These are phyloP conservation scores for Xylariaceae sp. DNA, from an alignment of 2,329 filamentous ascomycete genomes.

Conservation along the genomic window DNA sequence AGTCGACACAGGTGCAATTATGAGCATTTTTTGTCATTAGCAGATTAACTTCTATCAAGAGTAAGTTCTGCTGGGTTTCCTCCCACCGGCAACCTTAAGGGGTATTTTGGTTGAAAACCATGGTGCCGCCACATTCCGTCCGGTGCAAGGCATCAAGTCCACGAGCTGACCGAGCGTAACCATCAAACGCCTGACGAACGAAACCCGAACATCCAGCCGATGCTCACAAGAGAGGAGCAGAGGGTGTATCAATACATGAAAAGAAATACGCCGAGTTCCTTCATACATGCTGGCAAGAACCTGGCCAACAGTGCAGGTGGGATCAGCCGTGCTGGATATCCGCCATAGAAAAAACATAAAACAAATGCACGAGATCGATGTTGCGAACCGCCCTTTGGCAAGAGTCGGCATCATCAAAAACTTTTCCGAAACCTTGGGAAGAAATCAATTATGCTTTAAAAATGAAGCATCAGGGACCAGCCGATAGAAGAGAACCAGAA, in stretches of 20 bases:
- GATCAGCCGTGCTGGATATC: conserved; percentile 17
- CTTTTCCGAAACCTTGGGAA: conserved; percentile 33
- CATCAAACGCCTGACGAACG: conserved; percentile 33
- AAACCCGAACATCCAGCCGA: conserved; percentile 30
- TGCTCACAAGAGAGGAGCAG: conserved; percentile 25
- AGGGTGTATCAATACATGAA: conserved; percentile 35
- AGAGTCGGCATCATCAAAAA: conserved; percentile 28
- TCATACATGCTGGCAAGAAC: conserved; percentile 21
- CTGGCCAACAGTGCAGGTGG: conserved; percentile 14
- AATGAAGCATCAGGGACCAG: conserved; percentile 17
- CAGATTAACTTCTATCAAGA: conserved; percentile 30
- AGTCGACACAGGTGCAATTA: conserved; percentile 4
- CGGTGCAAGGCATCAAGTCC: conserved; percentile 31
- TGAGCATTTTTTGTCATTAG: conserved; percentile 31
- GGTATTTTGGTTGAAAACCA: conserved; percentile 34
- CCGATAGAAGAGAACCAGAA: conserved; percentile 10
- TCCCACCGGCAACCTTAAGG: conserved; percentile 31
- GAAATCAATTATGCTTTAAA: conserved; percentile 23
- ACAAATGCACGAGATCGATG: conserved; percentile 33
- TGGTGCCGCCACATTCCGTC: conserved; percentile 33
- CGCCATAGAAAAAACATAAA: conserved; percentile 15
- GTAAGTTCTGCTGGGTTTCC: conserved; percentile 29
- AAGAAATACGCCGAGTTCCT: conserved; percentile 24
- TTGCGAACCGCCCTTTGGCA: conserved; percentile 20
- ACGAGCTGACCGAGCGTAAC: conserved; percentile 31